A percentile compares a stretch with the other conserved stretches of the same genome.
Conservation (phyloP, 2,329 filamentous ascomycete genomes). For the Pezicula rhizophila region DNA sequence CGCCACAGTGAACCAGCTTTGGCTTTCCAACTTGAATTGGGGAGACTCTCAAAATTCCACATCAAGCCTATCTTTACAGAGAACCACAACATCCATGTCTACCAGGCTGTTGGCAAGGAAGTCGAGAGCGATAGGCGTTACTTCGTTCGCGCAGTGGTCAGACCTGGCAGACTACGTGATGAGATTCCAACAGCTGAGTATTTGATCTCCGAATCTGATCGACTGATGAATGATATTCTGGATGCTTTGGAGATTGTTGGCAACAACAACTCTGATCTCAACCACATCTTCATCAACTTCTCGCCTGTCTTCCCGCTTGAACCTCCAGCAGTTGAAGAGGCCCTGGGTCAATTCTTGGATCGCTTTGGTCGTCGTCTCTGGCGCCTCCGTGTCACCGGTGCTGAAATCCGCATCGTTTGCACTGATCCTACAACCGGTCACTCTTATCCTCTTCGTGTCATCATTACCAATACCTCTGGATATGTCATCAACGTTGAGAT, state of each 20-base stretch:
- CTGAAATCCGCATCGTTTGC: conserved; percentile 97
- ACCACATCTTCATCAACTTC: conserved; percentile 99
- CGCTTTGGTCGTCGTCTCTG: conserved; percentile 92
- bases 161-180: conserved; percentile 87
- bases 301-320: conserved; percentile 90
- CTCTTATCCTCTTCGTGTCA: conserved; percentile 87
- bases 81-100: conserved; percentile 98
- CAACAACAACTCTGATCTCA: conserved; percentile 98
- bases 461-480: conserved; percentile 97
- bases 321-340: conserved; percentile 85
- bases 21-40: conserved; percentile 97
- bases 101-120: conserved; percentile 91
- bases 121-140: conserved; percentile 97
- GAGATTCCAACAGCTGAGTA: conserved; percentile 99
- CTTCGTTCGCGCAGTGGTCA: conserved; percentile 93
- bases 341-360: conserved; percentile 89
- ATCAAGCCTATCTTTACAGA: conserved; percentile 98
- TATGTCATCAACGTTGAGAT: conserved; percentile 97
- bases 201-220: conserved; percentile 92
- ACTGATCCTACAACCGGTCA: conserved; percentile 79
- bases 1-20: conserved; percentile 94
- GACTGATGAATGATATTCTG: conserved; percentile 94
- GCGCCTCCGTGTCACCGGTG: conserved; percentile 92
- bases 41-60: conserved; percentile 90
- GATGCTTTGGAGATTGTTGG: conserved; percentile 97